Conservation (phyloP, 2,329 filamentous ascomycete species). For the Ophiostoma sp. region DNA sequence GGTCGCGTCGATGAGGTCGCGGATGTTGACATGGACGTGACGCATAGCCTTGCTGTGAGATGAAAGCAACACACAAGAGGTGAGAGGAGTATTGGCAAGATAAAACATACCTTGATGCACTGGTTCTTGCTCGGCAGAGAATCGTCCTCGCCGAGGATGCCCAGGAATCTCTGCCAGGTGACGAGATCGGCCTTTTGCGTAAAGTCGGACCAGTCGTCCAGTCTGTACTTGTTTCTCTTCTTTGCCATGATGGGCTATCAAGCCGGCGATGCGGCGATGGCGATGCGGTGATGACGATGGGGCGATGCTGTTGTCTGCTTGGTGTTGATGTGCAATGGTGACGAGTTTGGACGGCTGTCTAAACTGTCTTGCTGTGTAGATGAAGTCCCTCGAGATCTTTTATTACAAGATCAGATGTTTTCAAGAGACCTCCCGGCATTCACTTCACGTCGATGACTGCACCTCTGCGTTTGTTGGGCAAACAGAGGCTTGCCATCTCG, state of each 20-base stretch:
- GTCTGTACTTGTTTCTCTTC: background rate
- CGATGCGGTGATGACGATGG: background rate
- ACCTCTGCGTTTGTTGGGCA: background rate
- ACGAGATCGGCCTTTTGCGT: slow-evolving; percentile 34
- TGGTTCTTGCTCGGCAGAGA: slow-evolving; percentile 41
- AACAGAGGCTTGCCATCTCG: background rate
- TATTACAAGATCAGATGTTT: background rate
- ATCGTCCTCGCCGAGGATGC: slow-evolving; percentile 39
- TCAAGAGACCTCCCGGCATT: background rate
- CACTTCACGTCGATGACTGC: background rate
- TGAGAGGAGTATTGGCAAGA: background rate
- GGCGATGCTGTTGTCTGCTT: background rate
- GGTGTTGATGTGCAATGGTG: background rate
- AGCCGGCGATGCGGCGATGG: background rate
- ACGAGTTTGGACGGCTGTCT: no score
- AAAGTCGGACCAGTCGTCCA: slow-evolving; percentile 32
- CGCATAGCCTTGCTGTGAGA: background rate
- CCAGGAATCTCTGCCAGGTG: slow-evolving; percentile 44
- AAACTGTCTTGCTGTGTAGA: background rate
- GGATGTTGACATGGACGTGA: background rate
- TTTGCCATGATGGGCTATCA: background rate
- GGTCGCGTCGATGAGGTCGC: background rate
- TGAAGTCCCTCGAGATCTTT: no score
- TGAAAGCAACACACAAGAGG: background rate
- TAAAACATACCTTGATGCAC: slow-evolving; percentile 32